These are phyloP conservation scores for Yamadazyma atmosphaerica DNA, from an alignment of 1,139 yeast species.

Conservation along the genomic window DNA sequence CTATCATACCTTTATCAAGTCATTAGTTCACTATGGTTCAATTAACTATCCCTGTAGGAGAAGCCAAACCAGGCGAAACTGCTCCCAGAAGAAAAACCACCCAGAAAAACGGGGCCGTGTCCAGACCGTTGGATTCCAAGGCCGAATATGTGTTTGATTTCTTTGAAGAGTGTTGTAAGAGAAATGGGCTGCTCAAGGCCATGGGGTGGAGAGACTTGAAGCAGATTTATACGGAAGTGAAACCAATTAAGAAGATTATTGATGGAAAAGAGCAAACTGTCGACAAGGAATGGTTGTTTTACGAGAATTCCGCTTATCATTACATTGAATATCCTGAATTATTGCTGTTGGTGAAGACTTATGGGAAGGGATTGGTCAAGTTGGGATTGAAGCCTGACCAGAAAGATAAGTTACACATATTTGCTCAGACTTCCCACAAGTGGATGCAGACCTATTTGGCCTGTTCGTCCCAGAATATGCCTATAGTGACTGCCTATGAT, in stretches of 20 bases:
- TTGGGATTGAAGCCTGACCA: conserved; percentile 71
- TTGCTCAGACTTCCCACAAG: conserved; percentile 78
- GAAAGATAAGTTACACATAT: conserved; percentile 71
- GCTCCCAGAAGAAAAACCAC: conserved; percentile 82
- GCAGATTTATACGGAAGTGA: conserved; percentile 75
- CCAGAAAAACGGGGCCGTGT: conserved; percentile 54
- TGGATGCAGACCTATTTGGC: conserved; percentile 93
- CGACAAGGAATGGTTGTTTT: conserved; percentile 86
- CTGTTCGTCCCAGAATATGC: conserved; percentile 71
- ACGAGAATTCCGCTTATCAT: conserved; percentile 73
- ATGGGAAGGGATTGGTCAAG: conserved; percentile 75
- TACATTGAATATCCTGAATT: conserved; percentile 66
- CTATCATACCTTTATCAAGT: neutral
- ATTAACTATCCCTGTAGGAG: conserved; percentile 70
- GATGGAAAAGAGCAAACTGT: conserved; percentile 73
- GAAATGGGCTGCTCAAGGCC: conserved; percentile 53
- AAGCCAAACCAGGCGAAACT: conserved; percentile 82
- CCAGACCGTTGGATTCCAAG: conserved; percentile 59
- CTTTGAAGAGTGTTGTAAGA: conserved; percentile 60
- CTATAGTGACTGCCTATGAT: conserved; percentile 95
- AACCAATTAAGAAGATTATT: conserved; percentile 69
- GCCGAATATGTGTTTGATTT: conserved; percentile 72
- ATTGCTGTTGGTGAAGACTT: conserved; percentile 45
- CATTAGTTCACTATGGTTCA: conserved; percentile 17
- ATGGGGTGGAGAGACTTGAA: conserved; percentile 81